These are phyloP conservation scores for Lasiosphaeris hirsuta DNA, from an alignment of 495 filamentous ascomycete species.

Conservation along the genomic window DNA sequence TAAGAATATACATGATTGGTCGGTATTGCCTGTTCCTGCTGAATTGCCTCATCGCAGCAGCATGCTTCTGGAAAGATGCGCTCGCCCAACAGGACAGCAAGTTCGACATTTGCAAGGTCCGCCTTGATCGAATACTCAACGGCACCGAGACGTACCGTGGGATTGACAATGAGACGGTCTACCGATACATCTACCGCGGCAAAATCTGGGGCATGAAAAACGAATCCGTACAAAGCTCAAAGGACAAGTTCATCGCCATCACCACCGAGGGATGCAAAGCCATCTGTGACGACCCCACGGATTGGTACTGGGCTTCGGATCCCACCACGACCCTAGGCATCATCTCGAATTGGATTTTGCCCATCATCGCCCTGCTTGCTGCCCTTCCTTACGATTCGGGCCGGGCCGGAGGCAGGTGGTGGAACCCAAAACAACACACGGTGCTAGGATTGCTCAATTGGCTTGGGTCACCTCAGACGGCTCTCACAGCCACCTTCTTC, in stretches of 20 bases:
- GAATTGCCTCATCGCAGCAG: background rate
- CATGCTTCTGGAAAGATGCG: background rate
- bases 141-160: background rate
- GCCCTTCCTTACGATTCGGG: conserved; percentile 1
- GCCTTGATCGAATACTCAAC: background rate
- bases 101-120: background rate
- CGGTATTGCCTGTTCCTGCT: no score
- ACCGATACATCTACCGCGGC: background rate
- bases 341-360: background rate
- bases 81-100: background rate
- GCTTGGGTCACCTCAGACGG: conserved; percentile 16
- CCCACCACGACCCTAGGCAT: background rate
- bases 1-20: no score
- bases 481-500: conserved; percentile 9
- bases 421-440: no score
- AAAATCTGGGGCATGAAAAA: background rate
- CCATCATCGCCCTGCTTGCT: background rate
- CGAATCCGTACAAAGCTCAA: background rate
- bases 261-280: background rate
- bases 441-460: conserved; percentile 6
- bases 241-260: background rate
- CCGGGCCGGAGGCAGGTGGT: no score
- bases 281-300: background rate
- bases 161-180: background rate
- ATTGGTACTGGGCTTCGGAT: background rate